Evolutionary conservation across 2,329 filamentous ascomycete genomes (phyloP), one percentile per base, ranked within the genome.

Genomic region (Colletotrichum sp.): DNA sequence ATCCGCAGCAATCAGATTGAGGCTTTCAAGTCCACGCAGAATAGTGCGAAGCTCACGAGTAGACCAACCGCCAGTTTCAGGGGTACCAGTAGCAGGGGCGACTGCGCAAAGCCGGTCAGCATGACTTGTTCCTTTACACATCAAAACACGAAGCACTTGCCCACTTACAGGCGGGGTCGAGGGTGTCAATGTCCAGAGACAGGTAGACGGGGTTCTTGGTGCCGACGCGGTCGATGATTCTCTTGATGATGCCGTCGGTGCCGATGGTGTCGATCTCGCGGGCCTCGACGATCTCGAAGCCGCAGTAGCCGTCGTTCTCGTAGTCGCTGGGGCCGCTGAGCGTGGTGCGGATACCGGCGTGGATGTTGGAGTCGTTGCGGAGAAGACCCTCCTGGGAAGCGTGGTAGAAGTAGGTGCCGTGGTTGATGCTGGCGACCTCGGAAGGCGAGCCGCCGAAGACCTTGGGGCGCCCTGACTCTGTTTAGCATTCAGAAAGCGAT

Each of bases 331-430:
- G 92, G 0, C 95, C 95, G 75, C 92, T 94, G 21, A 97, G 88
- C 4, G 95, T 97, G 0, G 95, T 97, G 72, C 95, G 92, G 83
- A 98, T 97, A 52, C 95, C 95, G 18, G 95, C 95, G 83, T 98
- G 95, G 84, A 98, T 96, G 85, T 96, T 96, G 79, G 92, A 94
- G 87, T 97, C 94, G 82, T 97, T 98, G 77, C 89, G 89, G 24
- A 98, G 88, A 18, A 97, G 88, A 4, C 95, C 95, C 83, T 97
- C 95, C 85, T 93, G 91, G 1, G 93, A 86, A 0, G 95, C 95
- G 82, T 96, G 94, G 86, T 94, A 97, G 86, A 98, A 98, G 87
- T 97, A 97, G 2, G 95, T 97, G 57, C 95, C 95, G 86, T 97
- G 95, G 86, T 97, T 98, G 86, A 98, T 93, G 78, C 90, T 90